Percentiles rank a stretch among this genome's conserved stretches.
Conservation (phyloP, 2,329 filamentous ascomycete species). For the Colletotrichum kahawae region DNA sequence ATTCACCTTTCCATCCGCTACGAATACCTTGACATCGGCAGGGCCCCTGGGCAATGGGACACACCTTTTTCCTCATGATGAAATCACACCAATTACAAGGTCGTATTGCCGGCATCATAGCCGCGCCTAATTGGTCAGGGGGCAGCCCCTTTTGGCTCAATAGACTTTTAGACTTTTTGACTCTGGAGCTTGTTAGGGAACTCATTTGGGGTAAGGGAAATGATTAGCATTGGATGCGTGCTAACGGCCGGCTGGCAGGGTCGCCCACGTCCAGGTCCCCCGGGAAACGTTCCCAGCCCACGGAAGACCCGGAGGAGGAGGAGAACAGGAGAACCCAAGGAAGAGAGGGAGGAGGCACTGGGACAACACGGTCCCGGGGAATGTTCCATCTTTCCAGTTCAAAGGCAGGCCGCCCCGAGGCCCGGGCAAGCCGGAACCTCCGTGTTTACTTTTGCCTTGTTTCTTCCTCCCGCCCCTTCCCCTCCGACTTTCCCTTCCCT, state of each 20-base stretch:
- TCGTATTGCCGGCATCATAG: neutral
- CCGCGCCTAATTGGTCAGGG: neutral
- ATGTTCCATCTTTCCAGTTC: neutral
- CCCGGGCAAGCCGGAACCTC: neutral
- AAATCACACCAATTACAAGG: slow-evolving; percentile 4
- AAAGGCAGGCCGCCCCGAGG: neutral
- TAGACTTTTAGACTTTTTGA: neutral
- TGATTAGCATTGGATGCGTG: neutral
- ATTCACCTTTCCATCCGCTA: neutral
- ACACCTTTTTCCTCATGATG: neutral
- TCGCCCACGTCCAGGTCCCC: neutral
- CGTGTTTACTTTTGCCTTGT: neutral
- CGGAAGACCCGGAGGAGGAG: neutral
- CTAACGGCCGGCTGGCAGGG: neutral
- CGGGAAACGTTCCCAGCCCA: neutral
- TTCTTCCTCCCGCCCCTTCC: neutral
- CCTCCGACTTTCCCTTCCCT: neutral
- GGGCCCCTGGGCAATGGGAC: neutral
- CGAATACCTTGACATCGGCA: neutral
- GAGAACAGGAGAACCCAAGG: too few relatives aligned
- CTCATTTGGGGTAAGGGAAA: neutral
- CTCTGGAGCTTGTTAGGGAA: neutral
- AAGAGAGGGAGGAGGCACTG: neutral
- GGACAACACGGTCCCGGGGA: slow-evolving; percentile 1
- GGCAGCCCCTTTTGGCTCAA: neutral